These are phyloP conservation scores for Cordyceps fumosorosea DNA, from an alignment of 2,329 filamentous ascomycete genomes.

Conservation along the genomic window DNA sequence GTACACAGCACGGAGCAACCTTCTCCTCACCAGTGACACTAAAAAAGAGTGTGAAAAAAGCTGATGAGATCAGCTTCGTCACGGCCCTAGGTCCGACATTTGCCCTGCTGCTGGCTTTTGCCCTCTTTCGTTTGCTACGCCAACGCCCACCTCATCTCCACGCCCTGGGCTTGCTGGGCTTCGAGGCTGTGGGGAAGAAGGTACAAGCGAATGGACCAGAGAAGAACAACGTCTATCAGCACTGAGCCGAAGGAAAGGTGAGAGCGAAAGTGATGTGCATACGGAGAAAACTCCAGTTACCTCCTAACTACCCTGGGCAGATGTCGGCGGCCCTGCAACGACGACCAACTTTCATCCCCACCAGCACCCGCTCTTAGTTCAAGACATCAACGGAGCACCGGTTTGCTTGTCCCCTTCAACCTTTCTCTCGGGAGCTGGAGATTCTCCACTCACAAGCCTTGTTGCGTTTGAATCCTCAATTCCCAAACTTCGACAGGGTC, in stretches of 20 bases:
- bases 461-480: constrained; percentile 3
- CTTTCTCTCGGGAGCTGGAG: background rate
- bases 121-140: constrained; percentile 1
- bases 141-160: background rate
- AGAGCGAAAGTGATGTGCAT: constrained; percentile 3
- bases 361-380: background rate
- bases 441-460: constrained; percentile 8
- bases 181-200: background rate
- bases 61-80: constrained; percentile 8
- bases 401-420: background rate
- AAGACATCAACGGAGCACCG: background rate
- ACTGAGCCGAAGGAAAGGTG: background rate
- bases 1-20: background rate
- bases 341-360: background rate
- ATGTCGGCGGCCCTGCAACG: constrained; percentile 10
- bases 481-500: constrained; percentile 7
- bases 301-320: background rate
- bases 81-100: background rate
- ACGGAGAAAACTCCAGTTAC: background rate
- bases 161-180: background rate
- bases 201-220: background rate
- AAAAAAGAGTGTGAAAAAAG: background rate
- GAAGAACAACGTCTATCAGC: background rate
- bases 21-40: background rate
- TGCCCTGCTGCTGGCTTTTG: background rate